Base-by-base conservation (phyloP, 768 basidiomycete genomes). In the Sistotremastrum niveocremeum region DNA sequence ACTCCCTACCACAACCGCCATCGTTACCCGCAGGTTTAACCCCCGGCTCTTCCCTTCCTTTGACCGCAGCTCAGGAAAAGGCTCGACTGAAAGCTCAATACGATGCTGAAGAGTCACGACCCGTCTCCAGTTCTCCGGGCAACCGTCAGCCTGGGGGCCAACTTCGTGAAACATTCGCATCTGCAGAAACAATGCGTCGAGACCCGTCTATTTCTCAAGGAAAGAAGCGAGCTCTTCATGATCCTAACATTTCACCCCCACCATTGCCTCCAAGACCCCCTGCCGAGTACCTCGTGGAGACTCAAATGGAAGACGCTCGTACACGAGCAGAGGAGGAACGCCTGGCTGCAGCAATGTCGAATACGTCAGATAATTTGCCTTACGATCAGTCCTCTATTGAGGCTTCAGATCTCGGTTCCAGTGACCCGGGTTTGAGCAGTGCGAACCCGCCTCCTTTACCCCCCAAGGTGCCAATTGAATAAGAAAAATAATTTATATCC, bases 11-110 rank as follows among this genome's bases (percentile, higher is more conserved):
- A 12, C 10, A 10, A 12, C 37, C 12, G 37, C 37, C 37, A 12
- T 12, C 10, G 10, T 37, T 10, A 10, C 37, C 12, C 37, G 37
- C 37, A 37, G 20, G 20, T 20, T 2, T 37, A 12, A 37, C 37
- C 10, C 10, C 37, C 10, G 10, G 37, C 10, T 10, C 37, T 37
- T 12, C 37, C 10, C 37, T 10, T 10, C 37, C 37, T 51, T 61
- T 86, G 44, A 79, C 79, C 2, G 85, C 86, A 3, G 77, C 76
- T 0, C 84, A 88, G 54, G 86, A 89, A 62, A 88, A 89, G 64
- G 82, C 81, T 20, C 59, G 74, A 47, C 59, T 88, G 7, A 68
- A 65, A 35, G 79, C 81, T 4, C 72, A 70, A 57, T 84, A 74
- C 51, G 82, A 74, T 30, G 71, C 69, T 1, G 73, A 78, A 52